phyloP scores from a whole-genome alignment of 805 yeast species.

The Starmerella bacillaris region DNA sequence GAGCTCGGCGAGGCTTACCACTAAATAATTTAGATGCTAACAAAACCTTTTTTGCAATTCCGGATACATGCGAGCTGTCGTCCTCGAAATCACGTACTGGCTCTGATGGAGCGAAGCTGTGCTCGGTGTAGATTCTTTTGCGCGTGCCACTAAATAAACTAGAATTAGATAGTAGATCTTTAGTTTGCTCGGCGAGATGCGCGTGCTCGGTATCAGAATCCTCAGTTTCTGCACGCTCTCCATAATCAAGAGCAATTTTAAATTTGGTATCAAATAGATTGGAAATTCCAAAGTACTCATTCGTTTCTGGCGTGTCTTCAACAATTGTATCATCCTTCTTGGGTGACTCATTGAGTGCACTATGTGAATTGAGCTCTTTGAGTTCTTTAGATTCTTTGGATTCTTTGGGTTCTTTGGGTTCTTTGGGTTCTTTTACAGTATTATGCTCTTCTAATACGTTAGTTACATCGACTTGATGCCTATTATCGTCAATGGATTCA shows the following conservation, averaged over 20 bases:
- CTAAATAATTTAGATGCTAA: background rate
- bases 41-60: background rate
- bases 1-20: background rate
- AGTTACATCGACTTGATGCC: no score
- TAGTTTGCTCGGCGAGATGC: conserved; percentile 7
- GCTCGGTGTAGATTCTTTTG: no score
- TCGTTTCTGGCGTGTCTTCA: no score
- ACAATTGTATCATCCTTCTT: no score
- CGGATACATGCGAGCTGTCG: background rate
- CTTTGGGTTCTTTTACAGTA: no score
- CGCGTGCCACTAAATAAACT: conserved; percentile 12
- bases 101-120: background rate
- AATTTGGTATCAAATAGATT: conserved; percentile 15
- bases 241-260: conserved; percentile 6
- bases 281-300: conserved; percentile 10
- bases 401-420: no score
- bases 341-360: no score
- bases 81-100: background rate
- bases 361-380: no score
- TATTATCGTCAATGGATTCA: no score
- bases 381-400: no score
- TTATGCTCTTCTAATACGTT: no score
- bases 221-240: background rate
- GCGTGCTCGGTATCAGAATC: conserved; percentile 9
- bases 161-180: conserved; percentile 9